Percentiles rank a stretch among this genome's conserved stretches.
Evolutionary conservation across 768 basidiomycete species (phyloP).

Genomic region (Leccinum broughii): DNA sequence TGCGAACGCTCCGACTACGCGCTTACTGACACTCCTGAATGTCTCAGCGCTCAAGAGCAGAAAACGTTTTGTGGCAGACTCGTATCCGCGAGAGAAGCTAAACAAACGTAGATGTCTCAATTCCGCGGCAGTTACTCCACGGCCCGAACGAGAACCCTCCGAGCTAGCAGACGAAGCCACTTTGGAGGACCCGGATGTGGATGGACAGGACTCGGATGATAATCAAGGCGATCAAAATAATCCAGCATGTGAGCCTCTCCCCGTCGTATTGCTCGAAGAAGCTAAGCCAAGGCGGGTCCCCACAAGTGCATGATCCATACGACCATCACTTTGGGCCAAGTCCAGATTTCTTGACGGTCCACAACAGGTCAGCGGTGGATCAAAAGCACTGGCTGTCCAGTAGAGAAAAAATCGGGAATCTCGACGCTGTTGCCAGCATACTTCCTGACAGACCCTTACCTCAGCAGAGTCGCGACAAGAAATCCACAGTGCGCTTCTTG

Average conservation of each 20-base stretch:
- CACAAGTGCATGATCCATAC: constrained; percentile 47
- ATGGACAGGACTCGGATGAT: constrained; percentile 32
- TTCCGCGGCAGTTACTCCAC: constrained; percentile 30
- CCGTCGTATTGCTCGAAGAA: not conserved
- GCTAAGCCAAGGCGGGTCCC: constrained; percentile 1
- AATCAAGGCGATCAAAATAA: constrained; percentile 34
- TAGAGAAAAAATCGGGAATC: constrained; percentile 50
- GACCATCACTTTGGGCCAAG: constrained; percentile 73
- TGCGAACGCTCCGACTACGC: constrained; percentile 64
- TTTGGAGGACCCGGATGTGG: constrained; percentile 21
- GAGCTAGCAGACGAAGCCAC: constrained; percentile 3
- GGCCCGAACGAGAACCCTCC: constrained; percentile 11
- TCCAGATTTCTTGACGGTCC: constrained; percentile 51
- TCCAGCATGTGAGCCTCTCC: constrained; percentile 12
- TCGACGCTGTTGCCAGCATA: constrained; percentile 49
- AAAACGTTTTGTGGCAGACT: constrained; percentile 53
- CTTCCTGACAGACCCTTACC: constrained; percentile 43
- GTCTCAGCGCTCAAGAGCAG: constrained; percentile 76
- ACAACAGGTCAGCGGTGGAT: constrained; percentile 53
- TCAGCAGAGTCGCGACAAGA: constrained; percentile 28
- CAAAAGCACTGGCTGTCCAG: constrained; percentile 55
- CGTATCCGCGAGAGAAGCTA: constrained; percentile 52
- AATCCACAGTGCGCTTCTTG: constrained; percentile 22
- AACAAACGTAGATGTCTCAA: constrained; percentile 59
- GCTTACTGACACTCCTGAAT: constrained; percentile 85